phyloP scores from a whole-genome alignment of 305 asterid genomes.

The Plantago coronopus region DNA sequence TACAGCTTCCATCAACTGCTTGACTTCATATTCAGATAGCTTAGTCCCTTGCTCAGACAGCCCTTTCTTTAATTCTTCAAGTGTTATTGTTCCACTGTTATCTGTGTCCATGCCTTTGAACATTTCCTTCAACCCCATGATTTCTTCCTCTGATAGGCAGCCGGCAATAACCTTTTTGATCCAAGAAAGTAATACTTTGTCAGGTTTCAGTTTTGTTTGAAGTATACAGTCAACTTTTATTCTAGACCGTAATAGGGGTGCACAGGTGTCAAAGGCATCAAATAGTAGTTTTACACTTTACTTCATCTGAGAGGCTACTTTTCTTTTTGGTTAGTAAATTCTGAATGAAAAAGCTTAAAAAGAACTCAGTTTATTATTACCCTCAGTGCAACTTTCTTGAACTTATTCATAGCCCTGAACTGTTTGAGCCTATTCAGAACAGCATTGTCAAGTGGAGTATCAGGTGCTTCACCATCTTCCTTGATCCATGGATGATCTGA shows the following conservation, averaged over 20 bases:
- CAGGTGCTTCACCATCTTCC: conserved; percentile 97
- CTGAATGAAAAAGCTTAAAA: neutral
- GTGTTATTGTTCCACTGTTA: conserved; percentile 86
- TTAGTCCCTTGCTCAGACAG: conserved; percentile 80
- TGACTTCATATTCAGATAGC: conserved; percentile 80
- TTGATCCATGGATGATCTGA: conserved; percentile 94
- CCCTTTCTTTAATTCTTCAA: conserved; percentile 89
- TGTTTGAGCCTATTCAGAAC: conserved; percentile 79
- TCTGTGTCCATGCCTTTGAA: conserved; percentile 85
- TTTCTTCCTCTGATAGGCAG: conserved; percentile 91
- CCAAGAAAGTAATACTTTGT: conserved; percentile 18
- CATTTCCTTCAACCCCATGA: conserved; percentile 89
- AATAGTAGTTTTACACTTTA: too few relatives aligned
- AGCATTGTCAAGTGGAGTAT: conserved; percentile 82
- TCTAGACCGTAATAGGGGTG: too few relatives aligned
- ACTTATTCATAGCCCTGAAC: conserved; percentile 87
- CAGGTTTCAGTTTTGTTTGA: neutral
- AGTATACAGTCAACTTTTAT: too few relatives aligned
- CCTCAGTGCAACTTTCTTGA: conserved; percentile 93
- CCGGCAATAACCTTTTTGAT: conserved; percentile 74
- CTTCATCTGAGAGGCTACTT: too few relatives aligned
- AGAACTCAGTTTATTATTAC: conserved; percentile 30
- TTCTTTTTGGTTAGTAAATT: neutral
- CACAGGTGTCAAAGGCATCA: too few relatives aligned
- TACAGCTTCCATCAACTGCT: conserved; percentile 97